Conservation (phyloP, 352 stramenopile genomes). For the Pythium angustatum region DNA sequence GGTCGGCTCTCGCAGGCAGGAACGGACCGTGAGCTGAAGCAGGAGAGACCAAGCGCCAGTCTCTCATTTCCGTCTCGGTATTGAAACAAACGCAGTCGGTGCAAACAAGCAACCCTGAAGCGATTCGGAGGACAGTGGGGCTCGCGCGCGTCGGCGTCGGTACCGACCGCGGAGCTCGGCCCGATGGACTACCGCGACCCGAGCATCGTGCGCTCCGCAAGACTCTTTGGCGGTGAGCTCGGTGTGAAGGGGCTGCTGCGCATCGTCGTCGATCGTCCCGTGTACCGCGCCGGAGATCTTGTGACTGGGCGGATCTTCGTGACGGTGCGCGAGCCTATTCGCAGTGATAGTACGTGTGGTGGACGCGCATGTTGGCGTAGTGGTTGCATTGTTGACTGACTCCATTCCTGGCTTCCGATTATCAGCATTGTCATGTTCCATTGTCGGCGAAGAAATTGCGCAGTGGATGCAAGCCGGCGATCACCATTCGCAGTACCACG, state of each 20-base stretch:
- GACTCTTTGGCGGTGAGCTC: conserved; percentile 56
- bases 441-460: conserved; percentile 64
- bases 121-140: conserved; percentile 14
- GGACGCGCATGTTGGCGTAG: no score
- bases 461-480: conserved; percentile 64
- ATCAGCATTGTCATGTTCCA: conserved; percentile 54
- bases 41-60: neutral
- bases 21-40: conserved; percentile 4
- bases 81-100: neutral
- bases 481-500: conserved; percentile 66
- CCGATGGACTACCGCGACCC: conserved; percentile 35
- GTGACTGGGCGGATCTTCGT: conserved; percentile 56
- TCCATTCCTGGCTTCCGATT: neutral
- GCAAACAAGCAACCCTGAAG: conserved; percentile 23
- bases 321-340: conserved; percentile 55
- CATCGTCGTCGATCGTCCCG: conserved; percentile 57
- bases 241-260: conserved; percentile 64
- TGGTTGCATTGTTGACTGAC: neutral
- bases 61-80: no score
- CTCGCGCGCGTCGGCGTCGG: conserved; percentile 24
- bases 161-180: conserved; percentile 29
- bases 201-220: conserved; percentile 29
- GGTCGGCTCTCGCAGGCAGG: conserved; percentile 20
- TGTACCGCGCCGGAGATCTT: conserved; percentile 59
- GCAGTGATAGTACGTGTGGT: conserved; percentile 47